Evolutionary conservation across 2,329 filamentous ascomycete species (phyloP).

Genomic region (Neofusicoccum umdonicola): DNA sequence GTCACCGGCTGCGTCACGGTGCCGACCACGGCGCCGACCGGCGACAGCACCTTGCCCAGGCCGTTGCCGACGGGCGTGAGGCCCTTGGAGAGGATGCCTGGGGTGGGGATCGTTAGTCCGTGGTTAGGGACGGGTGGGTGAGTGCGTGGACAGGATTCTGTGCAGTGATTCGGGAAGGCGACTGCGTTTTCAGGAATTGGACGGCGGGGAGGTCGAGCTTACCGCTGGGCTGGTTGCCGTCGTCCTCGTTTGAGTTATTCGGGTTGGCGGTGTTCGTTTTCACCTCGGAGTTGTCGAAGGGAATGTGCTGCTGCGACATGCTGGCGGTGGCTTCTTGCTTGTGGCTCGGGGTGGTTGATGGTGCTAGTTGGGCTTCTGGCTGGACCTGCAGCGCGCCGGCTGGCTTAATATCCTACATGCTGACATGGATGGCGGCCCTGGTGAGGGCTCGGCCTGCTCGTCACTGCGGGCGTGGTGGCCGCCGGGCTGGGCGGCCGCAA

Average conservation of each 20-base stretch:
- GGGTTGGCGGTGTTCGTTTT: background rate
- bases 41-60: slow-evolving; percentile 37
- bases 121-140: background rate
- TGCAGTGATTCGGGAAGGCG: too few species aligned
- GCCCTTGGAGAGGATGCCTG: slow-evolving; percentile 20
- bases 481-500: background rate
- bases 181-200: too few species aligned
- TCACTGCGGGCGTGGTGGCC: background rate
- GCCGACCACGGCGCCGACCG: slow-evolving; percentile 38
- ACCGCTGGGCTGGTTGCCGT: slow-evolving; percentile 15
- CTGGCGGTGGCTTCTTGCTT: too few species aligned
- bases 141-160: too few species aligned
- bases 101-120: background rate
- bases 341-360: too few species aligned
- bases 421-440: slow-evolving; percentile 2
- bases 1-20: slow-evolving; percentile 38
- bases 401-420: background rate
- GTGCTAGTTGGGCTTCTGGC: too few species aligned
- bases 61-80: slow-evolving; percentile 31
- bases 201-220: background rate
- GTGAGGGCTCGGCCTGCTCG: background rate
- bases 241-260: slow-evolving; percentile 12
- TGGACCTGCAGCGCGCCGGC: too few species aligned
- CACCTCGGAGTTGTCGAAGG: background rate
- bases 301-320: background rate